These are phyloP conservation scores for Arthrobotrys entomopaga DNA, from an alignment of 2,329 filamentous ascomycete genomes.

Conservation along the genomic window DNA sequence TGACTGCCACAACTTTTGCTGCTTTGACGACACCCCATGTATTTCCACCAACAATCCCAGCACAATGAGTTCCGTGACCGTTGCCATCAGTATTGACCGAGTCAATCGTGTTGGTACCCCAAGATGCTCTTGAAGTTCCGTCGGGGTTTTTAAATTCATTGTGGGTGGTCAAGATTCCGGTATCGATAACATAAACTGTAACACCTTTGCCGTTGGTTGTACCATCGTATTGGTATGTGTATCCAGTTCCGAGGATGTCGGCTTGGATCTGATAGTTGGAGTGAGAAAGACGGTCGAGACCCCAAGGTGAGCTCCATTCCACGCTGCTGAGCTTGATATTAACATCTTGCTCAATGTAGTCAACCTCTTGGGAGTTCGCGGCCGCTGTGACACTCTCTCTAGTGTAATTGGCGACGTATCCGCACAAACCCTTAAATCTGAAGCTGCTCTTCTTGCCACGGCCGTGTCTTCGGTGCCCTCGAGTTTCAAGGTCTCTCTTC, in stretches of 20 bases:
- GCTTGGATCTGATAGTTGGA: slow-evolving; percentile 11
- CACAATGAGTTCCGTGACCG: slow-evolving; percentile 66
- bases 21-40: slow-evolving; percentile 66
- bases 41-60: slow-evolving; percentile 64
- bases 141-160: slow-evolving; percentile 65
- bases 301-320: slow-evolving; percentile 39
- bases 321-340: slow-evolving; percentile 33
- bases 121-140: slow-evolving; percentile 65
- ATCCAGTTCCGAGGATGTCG: slow-evolving; percentile 60
- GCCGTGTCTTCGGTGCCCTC: neutral
- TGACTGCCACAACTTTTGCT: slow-evolving; percentile 64
- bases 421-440: slow-evolving; percentile 28
- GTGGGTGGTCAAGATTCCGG: slow-evolving; percentile 66
- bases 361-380: slow-evolving; percentile 31
- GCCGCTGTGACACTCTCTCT: slow-evolving; percentile 16
- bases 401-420: slow-evolving; percentile 45
- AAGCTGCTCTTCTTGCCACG: slow-evolving; percentile 29
- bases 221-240: slow-evolving; percentile 66
- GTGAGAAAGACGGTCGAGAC: slow-evolving; percentile 55
- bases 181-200: slow-evolving; percentile 73
- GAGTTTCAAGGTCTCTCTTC: slow-evolving; percentile 15
- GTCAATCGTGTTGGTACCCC: slow-evolving; percentile 65
- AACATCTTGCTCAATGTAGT: slow-evolving; percentile 42
- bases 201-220: slow-evolving; percentile 67
- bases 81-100: slow-evolving; percentile 14